Evolutionary conservation across 345 rosid species (phyloP), one percentile per base, ranked within the genome.

Genomic region (Pistacia integerrima): DNA sequence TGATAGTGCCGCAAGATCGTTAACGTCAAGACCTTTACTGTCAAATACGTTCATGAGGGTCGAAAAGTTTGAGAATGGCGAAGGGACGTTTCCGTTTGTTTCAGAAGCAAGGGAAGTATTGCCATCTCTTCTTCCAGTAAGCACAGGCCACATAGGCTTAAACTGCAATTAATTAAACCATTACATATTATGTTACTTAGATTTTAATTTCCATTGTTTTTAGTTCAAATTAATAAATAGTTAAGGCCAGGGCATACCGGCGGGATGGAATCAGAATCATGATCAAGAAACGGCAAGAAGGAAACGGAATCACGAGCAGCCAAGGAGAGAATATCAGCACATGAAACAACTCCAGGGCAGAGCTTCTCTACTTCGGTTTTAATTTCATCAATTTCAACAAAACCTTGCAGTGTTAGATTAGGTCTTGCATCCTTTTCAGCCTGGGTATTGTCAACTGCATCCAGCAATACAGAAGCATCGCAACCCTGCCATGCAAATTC

Each of bases 291-390:
- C 1, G 33, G 33, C 33, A 30, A 30, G 52, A 78, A 84, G 4
- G 89, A 86, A 66, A 89, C 89, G 1, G 94, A 89, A 77, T 92
- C 93, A 16, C 91, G 76, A 62, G 94, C 86, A 10, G 94, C 87
- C 59, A 90, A 69, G 41, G 92, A 79, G 67, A 89, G 72, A 56
- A 87, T 83, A 73, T 90, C 94, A 2, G 97, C 88, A 65, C 94
- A 92, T 0, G 94, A 90, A 36, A 92, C 92, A 0, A 30, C 72
- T 35, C 28, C 49, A 4, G 92, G 91, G 64, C 97, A 92, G 64
- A 0, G 59, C 8, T 75, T n/a, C 56, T 92, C 97, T 16, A 84
- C 18, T 36, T 61, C 36, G 1, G 82, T 72, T 78, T 90, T 89
- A 36, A 90, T 86, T 14, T 89, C 92, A 67, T 92, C 92, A 44